Conservation (phyloP, 805 yeast species). For the Starmerella geochares region DNA sequence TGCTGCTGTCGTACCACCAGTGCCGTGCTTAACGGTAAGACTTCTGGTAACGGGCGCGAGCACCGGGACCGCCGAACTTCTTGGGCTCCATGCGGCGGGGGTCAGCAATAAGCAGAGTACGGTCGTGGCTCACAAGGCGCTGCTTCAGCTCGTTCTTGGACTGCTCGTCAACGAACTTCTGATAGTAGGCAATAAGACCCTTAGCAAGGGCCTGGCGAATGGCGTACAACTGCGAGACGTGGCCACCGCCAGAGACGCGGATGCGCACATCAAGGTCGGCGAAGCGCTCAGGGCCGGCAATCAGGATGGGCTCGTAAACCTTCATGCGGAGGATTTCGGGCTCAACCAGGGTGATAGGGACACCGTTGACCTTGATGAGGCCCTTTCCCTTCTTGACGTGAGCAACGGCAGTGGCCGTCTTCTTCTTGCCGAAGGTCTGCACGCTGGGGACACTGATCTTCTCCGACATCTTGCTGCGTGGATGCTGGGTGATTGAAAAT, state of each 20-base stretch:
- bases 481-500: slow-evolving; percentile 12
- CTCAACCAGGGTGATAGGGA: slow-evolving; percentile 97
- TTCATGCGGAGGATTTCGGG: slow-evolving; percentile 99
- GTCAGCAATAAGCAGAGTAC: slow-evolving; percentile 98
- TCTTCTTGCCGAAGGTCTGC: slow-evolving; percentile 99
- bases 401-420: slow-evolving; percentile 99
- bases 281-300: slow-evolving; percentile 98
- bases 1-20: neutral
- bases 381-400: slow-evolving; percentile 99
- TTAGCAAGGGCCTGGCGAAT: slow-evolving; percentile 99
- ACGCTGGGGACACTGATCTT: slow-evolving; percentile 26
- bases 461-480: slow-evolving; percentile 18
- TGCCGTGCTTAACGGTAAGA: slow-evolving; percentile 87
- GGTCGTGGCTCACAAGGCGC: slow-evolving; percentile 94
- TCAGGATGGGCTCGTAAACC: slow-evolving; percentile 98
- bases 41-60: slow-evolving; percentile 99
- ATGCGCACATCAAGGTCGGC: slow-evolving; percentile 98
- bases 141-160: slow-evolving; percentile 99
- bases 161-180: slow-evolving; percentile 98
- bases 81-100: slow-evolving; percentile 99
- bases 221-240: slow-evolving; percentile 99
- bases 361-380: slow-evolving; percentile 97
- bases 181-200: slow-evolving; percentile 99
- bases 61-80: slow-evolving; percentile 99
- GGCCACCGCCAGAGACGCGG: slow-evolving; percentile 99